phyloP scores from a whole-genome alignment of 1,284 basidiomycete genomes.

The Heterobasidion parviporum region DNA sequence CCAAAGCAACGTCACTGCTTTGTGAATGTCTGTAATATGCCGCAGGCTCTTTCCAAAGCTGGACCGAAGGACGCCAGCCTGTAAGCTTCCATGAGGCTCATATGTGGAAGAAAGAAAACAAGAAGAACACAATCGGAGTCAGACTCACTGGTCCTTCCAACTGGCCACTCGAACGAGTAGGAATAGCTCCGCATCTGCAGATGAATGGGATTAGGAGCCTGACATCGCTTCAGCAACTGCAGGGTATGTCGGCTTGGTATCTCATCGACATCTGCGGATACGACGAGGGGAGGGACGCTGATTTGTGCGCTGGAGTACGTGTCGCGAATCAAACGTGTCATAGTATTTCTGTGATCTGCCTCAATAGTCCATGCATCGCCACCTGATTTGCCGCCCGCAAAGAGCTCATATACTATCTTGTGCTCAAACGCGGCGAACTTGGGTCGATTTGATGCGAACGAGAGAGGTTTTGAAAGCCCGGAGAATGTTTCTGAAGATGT shows the following conservation, averaged over 20 bases:
- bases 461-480: background rate
- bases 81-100: background rate
- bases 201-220: constrained; percentile 21
- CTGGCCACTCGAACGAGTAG: background rate
- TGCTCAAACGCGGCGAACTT: background rate
- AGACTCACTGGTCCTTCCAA: too few relatives aligned
- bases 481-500: background rate
- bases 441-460: background rate
- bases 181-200: background rate
- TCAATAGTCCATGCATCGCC: background rate
- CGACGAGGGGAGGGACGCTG: constrained; percentile 34
- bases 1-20: constrained; percentile 34
- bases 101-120: too few relatives aligned
- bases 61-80: background rate
- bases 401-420: background rate
- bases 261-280: constrained; percentile 69
- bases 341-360: background rate
- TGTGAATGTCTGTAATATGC: background rate
- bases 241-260: constrained; percentile 52
- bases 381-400: background rate
- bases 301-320: constrained; percentile 19
- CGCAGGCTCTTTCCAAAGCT: background rate
- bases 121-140: too few relatives aligned
- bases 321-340: background rate
- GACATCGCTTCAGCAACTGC: constrained; percentile 48